Evolutionary conservation across 2,329 filamentous ascomycete species (phyloP), one percentile per base, ranked within the genome.

Genomic region (Colletotrichum lupini): DNA sequence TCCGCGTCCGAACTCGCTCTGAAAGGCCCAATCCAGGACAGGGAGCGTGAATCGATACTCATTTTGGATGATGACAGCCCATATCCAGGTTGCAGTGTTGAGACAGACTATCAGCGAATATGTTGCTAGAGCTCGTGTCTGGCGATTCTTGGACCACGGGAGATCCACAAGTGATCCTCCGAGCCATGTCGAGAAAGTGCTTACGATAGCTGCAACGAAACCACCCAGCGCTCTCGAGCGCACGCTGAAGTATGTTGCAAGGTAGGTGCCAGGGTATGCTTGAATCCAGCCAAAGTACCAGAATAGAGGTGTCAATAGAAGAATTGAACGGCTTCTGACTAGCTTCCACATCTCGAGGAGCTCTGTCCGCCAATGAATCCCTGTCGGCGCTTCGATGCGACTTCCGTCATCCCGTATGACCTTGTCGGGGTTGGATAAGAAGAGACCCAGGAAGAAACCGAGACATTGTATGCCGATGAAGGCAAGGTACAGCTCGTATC

Each of bases 401-500:
- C 82, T 84, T 24, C 84, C 83, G 62, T 87, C 84, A 14, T 81
- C 80, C 24, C 86, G 81, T 73, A 80, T 81, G 5, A 87, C 83
- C 46, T 86, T 85, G 32, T 84, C 79, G 0, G 86, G 85, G 12
- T 83, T 82, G 0, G 85, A 86, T 0, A 87, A 79, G 12, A 85
- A 78, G 3, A 87, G 76, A 0, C 81, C 85, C 16, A 86, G 78
- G 8, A 83, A 79, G 0, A 85, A 79, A 1, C 84, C 85, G 0
- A 87, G 80, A 66, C 83, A 86, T 76, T 86, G 85, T 57, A 87
- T 84, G 24, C 83, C 84, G 58, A 87, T 85, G 65, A 87, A 86
- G 12, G 81, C 83, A 28, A 86, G 81, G 70, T 86, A 86, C 0
- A 84, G 86, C 12, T 82, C 77, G 19, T 79, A 80, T 0, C 79